Conservation (phyloP, 2,329 filamentous ascomycete genomes). For the Westerdykella aurantiaca region DNA sequence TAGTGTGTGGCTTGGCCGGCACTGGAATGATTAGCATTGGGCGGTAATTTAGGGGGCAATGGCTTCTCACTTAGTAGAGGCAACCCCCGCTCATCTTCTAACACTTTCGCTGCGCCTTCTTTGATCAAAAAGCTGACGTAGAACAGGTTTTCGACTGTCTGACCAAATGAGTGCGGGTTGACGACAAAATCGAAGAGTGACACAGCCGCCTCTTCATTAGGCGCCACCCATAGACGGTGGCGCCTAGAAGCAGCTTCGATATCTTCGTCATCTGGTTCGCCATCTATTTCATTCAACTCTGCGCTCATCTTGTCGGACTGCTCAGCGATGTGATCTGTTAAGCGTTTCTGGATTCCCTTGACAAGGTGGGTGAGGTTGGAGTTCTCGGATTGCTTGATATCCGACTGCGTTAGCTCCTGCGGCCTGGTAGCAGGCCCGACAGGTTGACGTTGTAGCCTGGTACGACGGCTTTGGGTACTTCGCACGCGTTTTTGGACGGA, state of each 20-base stretch:
- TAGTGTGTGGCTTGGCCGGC: slow-evolving; percentile 43
- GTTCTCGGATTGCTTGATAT: slow-evolving; percentile 69
- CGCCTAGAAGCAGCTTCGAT: slow-evolving; percentile 54
- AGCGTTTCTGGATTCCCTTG: slow-evolving; percentile 61
- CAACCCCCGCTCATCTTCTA: slow-evolving; percentile 64
- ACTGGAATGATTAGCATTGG: slow-evolving; percentile 26
- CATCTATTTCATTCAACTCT: slow-evolving; percentile 15
- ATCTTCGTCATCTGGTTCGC: slow-evolving; percentile 32
- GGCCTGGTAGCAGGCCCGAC: slow-evolving; percentile 65
- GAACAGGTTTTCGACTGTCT: slow-evolving; percentile 95
- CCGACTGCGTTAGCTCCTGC: slow-evolving; percentile 67
- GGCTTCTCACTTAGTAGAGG: slow-evolving; percentile 71
- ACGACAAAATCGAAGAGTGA: slow-evolving; percentile 81
- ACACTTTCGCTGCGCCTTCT: slow-evolving; percentile 73
- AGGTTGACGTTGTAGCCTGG: slow-evolving; percentile 62
- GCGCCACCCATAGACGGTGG: slow-evolving; percentile 56
- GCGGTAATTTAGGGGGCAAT: neutral
- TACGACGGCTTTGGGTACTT: slow-evolving; percentile 60
- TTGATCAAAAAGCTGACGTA: slow-evolving; percentile 92
- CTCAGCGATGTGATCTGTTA: slow-evolving; percentile 42
- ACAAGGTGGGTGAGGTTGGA: slow-evolving; percentile 76
- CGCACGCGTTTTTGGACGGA: slow-evolving; percentile 82
- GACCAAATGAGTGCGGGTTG: slow-evolving; percentile 84
- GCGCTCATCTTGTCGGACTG: slow-evolving; percentile 41
- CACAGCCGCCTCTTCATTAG: slow-evolving; percentile 55